A percentile compares a stretch with the other conserved stretches of the same genome.
phyloP scores from a whole-genome alignment of 257 asterid genomes.

The Catharanthus roseus region DNA sequence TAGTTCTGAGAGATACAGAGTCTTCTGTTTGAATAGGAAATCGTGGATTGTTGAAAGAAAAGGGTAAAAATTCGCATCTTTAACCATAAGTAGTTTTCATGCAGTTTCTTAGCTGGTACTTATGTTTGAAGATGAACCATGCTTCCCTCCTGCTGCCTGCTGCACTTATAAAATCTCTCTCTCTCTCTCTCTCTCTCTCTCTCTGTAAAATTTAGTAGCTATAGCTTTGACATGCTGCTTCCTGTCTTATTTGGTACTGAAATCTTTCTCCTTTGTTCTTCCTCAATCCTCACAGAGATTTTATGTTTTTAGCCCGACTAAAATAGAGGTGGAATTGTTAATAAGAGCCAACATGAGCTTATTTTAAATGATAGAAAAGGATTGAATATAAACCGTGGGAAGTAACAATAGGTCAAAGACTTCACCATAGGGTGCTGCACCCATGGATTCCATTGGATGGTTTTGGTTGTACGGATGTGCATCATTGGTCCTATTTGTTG shows the following conservation, averaged over 20 bases:
- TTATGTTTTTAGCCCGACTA: too few relatives aligned
- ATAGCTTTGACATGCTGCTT: background rate
- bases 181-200: too few relatives aligned
- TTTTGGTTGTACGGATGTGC: background rate
- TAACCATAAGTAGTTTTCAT: background rate
- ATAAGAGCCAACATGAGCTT: background rate
- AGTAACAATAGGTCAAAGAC: background rate
- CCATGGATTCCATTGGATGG: background rate
- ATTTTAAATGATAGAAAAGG: background rate
- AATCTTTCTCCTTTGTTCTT: background rate
- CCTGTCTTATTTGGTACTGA: background rate
- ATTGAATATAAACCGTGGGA: background rate
- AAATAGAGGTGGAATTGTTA: background rate
- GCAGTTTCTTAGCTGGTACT: background rate
- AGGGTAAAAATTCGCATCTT: background rate
- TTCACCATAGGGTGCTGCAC: background rate
- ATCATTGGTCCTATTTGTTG: background rate
- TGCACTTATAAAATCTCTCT: too few relatives aligned
- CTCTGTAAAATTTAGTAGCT: background rate
- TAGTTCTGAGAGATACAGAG: background rate
- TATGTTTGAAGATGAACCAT: background rate
- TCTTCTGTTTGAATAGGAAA: background rate
- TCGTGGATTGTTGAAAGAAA: background rate
- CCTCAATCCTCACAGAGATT: background rate
- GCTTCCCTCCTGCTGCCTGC: too few relatives aligned